These are phyloP conservation scores for Trichoderma cornu-damae DNA, from an alignment of 2,329 filamentous ascomycete genomes.

Conservation along the genomic window DNA sequence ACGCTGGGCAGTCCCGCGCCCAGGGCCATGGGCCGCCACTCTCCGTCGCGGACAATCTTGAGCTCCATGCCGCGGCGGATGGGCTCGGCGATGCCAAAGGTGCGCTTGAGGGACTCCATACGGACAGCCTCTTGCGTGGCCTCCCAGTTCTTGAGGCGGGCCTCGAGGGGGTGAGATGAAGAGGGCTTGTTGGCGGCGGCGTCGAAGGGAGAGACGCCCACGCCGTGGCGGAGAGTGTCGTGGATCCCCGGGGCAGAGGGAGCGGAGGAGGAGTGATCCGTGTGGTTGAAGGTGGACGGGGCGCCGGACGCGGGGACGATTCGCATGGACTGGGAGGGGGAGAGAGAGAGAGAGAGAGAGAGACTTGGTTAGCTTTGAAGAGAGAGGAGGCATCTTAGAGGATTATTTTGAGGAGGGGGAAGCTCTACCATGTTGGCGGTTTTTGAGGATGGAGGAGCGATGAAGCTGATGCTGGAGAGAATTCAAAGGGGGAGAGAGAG, in stretches of 20 bases:
- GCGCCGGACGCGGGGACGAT: slow-evolving; percentile 70
- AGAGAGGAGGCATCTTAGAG: slow-evolving; percentile 11
- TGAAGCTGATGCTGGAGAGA: no score
- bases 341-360: slow-evolving; percentile 20
- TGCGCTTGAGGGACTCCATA: slow-evolving; percentile 80
- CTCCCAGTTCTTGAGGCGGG: slow-evolving; percentile 85
- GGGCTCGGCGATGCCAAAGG: slow-evolving; percentile 89
- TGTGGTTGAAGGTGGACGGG: slow-evolving; percentile 58
- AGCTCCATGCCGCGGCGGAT: slow-evolving; percentile 92
- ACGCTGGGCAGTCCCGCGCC: slow-evolving; percentile 58
- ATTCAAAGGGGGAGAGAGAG: no score
- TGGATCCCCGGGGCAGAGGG: slow-evolving; percentile 90
- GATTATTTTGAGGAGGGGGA: background rate
- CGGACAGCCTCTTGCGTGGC: slow-evolving; percentile 80
- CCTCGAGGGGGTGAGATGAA: slow-evolving; percentile 78
- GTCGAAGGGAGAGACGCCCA: slow-evolving; percentile 58
- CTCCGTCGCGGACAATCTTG: slow-evolving; percentile 73
- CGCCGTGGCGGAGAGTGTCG: slow-evolving; percentile 83
- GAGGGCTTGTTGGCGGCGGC: slow-evolving; percentile 45
- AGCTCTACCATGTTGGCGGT: background rate
- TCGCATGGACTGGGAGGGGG: slow-evolving; percentile 68
- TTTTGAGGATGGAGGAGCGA: background rate
- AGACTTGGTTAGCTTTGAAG: slow-evolving; percentile 19
- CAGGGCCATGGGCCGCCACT: slow-evolving; percentile 72
- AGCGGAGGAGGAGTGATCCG: slow-evolving; percentile 59